A percentile compares a stretch with the other conserved stretches of the same genome.
Evolutionary conservation across 176 grass and related monocot genomes (phyloP).

Genomic region (Aegilops tauschii): DNA sequence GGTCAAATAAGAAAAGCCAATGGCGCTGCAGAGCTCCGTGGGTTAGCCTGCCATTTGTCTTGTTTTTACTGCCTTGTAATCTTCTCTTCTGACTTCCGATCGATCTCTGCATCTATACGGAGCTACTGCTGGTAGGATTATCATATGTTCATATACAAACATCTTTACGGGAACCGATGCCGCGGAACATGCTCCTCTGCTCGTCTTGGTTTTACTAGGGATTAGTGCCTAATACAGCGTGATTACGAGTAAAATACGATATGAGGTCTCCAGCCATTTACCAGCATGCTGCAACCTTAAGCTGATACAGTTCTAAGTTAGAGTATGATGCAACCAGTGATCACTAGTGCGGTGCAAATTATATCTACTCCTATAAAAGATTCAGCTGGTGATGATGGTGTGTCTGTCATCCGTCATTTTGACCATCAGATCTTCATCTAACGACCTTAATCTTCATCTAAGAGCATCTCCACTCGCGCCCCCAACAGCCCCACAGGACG

Average conservation of each 20-base stretch:
- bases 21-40: background rate
- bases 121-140: background rate
- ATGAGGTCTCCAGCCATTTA: background rate
- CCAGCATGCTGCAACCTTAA: background rate
- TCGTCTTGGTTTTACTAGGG: background rate
- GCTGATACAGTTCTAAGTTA: background rate
- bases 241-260: background rate
- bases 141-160: constrained; percentile 4
- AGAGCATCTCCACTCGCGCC: too few relatives aligned
- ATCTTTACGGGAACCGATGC: constrained; percentile 32
- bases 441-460: too few relatives aligned
- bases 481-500: too few relatives aligned
- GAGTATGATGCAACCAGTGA: too few relatives aligned
- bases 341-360: background rate
- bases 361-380: too few relatives aligned
- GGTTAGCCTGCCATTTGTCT: constrained; percentile 21
- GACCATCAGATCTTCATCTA: too few relatives aligned
- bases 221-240: background rate
- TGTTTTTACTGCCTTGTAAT: constrained; percentile 45
- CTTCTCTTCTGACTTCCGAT: constrained; percentile 47
- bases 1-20: constrained; percentile 51
- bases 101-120: background rate
- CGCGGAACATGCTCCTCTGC: constrained; percentile 17
- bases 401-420: too few relatives aligned
- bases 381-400: too few relatives aligned